These are phyloP conservation scores for Moricandia arvensis DNA, from an alignment of 345 rosid genomes.

Conservation along the genomic window DNA sequence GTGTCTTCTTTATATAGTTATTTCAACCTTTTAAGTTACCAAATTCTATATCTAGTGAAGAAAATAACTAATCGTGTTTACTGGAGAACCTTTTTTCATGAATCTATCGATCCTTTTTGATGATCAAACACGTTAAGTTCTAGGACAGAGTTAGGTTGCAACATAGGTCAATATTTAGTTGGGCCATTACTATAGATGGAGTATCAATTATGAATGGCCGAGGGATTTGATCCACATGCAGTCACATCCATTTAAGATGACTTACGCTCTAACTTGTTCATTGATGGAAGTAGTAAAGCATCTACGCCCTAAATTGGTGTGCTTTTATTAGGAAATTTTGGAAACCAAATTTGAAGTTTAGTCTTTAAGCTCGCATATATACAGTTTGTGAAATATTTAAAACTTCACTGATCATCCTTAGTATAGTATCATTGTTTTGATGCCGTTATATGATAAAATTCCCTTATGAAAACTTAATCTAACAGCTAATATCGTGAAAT, in stretches of 20 bases:
- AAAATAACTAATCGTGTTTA: background rate
- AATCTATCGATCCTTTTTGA: background rate
- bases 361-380: background rate
- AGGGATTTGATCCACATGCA: constrained; percentile 16
- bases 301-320: constrained; percentile 20
- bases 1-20: background rate
- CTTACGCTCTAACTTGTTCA: constrained; percentile 22
- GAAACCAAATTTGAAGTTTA: background rate
- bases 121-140: constrained; percentile 20
- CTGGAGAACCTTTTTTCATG: background rate
- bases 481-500: too few species aligned
- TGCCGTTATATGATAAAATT: background rate
- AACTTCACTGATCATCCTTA: background rate
- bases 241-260: constrained; percentile 14
- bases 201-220: constrained; percentile 23
- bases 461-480: background rate
- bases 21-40: background rate
- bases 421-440: background rate
- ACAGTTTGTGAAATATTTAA: background rate
- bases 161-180: constrained; percentile 30
- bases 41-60: background rate
- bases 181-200: constrained; percentile 16
- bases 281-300: constrained; percentile 17
- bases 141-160: constrained; percentile 28
- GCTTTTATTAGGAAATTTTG: constrained; percentile 15